These are phyloP conservation scores for Solanum lignicaule DNA, from an alignment of 257 asterid genomes.

Conservation along the genomic window DNA sequence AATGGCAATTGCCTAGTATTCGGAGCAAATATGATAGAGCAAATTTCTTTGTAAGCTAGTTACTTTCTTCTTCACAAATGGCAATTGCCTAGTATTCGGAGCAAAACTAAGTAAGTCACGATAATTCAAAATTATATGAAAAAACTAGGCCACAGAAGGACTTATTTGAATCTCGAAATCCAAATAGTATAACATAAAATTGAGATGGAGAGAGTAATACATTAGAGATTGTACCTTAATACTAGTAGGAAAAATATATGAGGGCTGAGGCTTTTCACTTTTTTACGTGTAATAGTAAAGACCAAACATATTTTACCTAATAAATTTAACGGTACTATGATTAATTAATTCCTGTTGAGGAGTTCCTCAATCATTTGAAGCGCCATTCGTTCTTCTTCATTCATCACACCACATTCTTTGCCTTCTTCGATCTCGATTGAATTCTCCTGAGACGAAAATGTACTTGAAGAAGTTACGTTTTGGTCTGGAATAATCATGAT, in stretches of 20 bases:
- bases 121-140: no score
- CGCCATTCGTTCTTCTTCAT: slow-evolving; percentile 42
- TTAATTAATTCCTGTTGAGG: slow-evolving; percentile 29
- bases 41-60: no score
- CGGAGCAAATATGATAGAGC: no score
- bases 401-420: background rate
- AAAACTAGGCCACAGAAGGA: no score
- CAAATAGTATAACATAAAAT: no score
- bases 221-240: background rate
- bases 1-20: no score
- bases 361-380: slow-evolving; percentile 53
- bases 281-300: background rate
- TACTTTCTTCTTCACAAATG: no score
- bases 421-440: background rate
- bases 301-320: background rate
- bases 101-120: no score
- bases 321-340: background rate
- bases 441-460: background rate
- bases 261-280: background rate
- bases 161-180: no score
- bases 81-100: no score
- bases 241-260: background rate
- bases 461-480: background rate
- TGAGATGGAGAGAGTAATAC: background rate
- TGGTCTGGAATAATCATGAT: background rate